Conservation (phyloP, 2,329 filamentous ascomycete genomes). For the Emergomyces pasteurianus region DNA sequence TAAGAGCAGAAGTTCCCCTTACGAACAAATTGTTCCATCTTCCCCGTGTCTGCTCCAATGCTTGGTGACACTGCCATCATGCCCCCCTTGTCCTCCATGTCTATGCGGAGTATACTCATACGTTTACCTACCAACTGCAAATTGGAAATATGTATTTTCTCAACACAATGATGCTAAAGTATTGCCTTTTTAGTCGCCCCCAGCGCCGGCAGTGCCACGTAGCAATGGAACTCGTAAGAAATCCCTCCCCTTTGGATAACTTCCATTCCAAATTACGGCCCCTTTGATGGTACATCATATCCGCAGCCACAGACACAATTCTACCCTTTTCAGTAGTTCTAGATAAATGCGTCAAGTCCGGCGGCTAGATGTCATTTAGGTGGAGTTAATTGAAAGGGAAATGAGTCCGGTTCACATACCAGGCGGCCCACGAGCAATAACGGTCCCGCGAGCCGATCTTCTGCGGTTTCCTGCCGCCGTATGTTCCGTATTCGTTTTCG, state of each 20-base stretch:
- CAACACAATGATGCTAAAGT: neutral
- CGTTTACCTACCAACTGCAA: neutral
- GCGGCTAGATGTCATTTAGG: neutral
- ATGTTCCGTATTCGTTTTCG: neutral
- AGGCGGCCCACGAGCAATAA: too few species aligned
- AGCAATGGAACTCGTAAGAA: neutral
- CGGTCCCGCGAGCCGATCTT: too few species aligned
- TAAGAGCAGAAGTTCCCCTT: slow-evolving; percentile 52
- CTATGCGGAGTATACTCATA: neutral
- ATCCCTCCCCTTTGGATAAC: neutral
- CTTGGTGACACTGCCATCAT: neutral
- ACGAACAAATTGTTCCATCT: slow-evolving; percentile 56
- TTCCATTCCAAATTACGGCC: neutral
- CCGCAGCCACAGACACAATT: neutral
- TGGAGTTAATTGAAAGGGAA: neutral
- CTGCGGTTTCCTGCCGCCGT: neutral
- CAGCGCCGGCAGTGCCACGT: neutral
- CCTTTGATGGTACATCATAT: neutral
- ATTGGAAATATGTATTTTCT: neutral
- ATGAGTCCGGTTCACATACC: neutral
- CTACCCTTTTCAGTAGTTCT: neutral
- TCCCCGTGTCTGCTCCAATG: neutral
- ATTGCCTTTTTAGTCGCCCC: neutral
- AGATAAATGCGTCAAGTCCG: neutral
- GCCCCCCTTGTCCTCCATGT: neutral